A percentile compares a stretch with the other conserved stretches of the same genome.
These are phyloP conservation scores for Lachancea waltii DNA, from an alignment of 805 yeast species.

Conservation along the genomic window DNA sequence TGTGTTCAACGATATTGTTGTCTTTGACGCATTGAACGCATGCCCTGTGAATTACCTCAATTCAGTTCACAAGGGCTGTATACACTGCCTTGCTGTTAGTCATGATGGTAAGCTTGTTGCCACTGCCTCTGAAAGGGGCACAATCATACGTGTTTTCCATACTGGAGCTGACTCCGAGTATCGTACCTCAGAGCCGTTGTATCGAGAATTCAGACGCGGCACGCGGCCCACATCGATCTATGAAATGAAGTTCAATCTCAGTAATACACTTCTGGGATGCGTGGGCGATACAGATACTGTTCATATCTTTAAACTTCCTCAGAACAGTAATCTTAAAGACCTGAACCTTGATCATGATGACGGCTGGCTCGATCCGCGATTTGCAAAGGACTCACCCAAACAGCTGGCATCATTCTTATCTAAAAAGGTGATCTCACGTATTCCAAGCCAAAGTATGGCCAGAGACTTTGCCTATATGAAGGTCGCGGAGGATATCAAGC, in stretches of 20 bases:
- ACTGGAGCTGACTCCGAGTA: constrained; percentile 43
- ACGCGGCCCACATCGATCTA: constrained; percentile 67
- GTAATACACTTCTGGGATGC: constrained; percentile 63
- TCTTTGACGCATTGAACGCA: constrained; percentile 69
- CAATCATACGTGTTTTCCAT: constrained; percentile 56
- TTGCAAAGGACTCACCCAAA: constrained; percentile 16
- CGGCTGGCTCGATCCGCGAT: constrained; percentile 3
- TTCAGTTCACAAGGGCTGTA: constrained; percentile 28
- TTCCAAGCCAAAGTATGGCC: constrained; percentile 27
- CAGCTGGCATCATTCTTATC: constrained; percentile 23
- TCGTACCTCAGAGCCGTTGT: constrained; percentile 16
- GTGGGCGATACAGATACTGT: constrained; percentile 82
- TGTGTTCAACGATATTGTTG: constrained; percentile 44
- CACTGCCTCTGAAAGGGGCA: constrained; percentile 66
- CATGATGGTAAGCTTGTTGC: constrained; percentile 55
- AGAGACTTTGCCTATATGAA: constrained; percentile 29
- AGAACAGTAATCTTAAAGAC: not conserved
- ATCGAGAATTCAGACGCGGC: constrained; percentile 62
- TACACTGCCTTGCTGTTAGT: constrained; percentile 38
- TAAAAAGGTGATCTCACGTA: constrained; percentile 23
- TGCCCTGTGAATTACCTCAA: constrained; percentile 55
- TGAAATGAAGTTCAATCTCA: constrained; percentile 59
- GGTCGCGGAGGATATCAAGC: constrained; percentile 16
- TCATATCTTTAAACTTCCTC: constrained; percentile 74
- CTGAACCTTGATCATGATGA: constrained; percentile 3